Base-by-base conservation (phyloP, 2,329 filamentous ascomycete species). In the Cordyceps fumosorosea region DNA sequence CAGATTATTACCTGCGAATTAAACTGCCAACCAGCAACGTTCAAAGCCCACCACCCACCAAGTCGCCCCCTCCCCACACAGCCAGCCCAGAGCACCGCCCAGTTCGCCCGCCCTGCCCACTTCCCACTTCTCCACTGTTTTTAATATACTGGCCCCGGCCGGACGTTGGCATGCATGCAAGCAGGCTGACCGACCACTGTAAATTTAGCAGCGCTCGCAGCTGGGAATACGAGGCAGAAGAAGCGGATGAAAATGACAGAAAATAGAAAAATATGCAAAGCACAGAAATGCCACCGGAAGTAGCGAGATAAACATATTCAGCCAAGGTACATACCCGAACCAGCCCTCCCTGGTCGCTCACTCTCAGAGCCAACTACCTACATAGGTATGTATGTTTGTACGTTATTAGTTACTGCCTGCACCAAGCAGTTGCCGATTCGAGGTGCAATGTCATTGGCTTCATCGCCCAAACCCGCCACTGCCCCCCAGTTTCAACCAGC, bases 401-500 rank as follows among this genome's bases (percentile, higher is more conserved):
- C n/a, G n/a, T n/a, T n/a, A n/a, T n/a, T n/a, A n/a, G n/a, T n/a
- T n/a, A n/a, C n/a, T n/a, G n/a, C n/a, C n/a, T n/a, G n/a, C n/a
- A n/a, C 8, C 29, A 1, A 29, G 8, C 29, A 6, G 29, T 29
- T 29, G 5, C 29, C 29, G 29, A 29, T 29, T 29, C 29, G n/a
- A n/a, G n/a, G n/a, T 29, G 29, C n/a, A 29, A 29, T 29, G 29
- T 37, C 34, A 7, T 47, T 47, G n/a, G 7, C 50, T 37, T 26
- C 50, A 53, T 53, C 37, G 37, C n/a, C 20, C 44, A 47, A 47
- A 24, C 44, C 44, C 44, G 44, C 44, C 44, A 22, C 20, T 11
- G 16, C 40, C 18, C 53, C 53, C 48, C 57, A 48, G 57, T 60
- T 60, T 60, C 45, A 58, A 58, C 45, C 56, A 58, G 40, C 40